Base-by-base conservation (phyloP, 163 green algal genomes). In the Scenedesmus sp. region DNA sequence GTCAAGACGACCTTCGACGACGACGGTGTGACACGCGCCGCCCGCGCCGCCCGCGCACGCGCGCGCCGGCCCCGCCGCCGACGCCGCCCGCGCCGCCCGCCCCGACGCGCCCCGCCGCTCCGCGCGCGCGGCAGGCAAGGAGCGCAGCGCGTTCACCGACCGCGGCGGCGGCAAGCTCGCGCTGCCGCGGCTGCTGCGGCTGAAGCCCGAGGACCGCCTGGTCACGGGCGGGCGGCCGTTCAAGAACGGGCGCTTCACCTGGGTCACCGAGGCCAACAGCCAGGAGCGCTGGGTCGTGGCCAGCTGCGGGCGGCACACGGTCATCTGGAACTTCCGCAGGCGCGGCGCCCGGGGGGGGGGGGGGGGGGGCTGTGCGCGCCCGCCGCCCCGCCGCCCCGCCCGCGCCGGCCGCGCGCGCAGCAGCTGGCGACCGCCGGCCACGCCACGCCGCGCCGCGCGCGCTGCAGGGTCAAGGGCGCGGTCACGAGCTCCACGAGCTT, bases 271-370 rank as follows among this genome's bases (percentile, higher is more conserved):
- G 85, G 26, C 72, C 22, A 90, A 89, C 51, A 81, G 77, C 44
- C 82, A 91, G 39, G 94, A 97, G 89, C 88, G 94, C 36, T 98
- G 92, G 90, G 88, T 97, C 31, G 92, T 95, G 36, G 93, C 92
- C 31, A 87, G 80, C 20, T 95, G 90, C 67, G 94, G 93, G 72
- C 89, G 86, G 80, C 92, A 89, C 84, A 91, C 86, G 3, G 87
- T 96, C 39, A 84, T 93, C 20, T 96, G 92, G 92, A 95, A 95
- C 77, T 94, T 96, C 74, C 78, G 83, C 70, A 75, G 83, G 88
- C 73, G 63, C 56, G 31, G 70, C 58, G 53, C 20, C 26, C 20
- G 15, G 60, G 78, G 22, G 77, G 20, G 26, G 20, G 56, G 20
- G 14, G 18, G 63, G 15, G 44, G 63, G 34, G 28, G 44, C 11